Conservation (phyloP, 1,284 basidiomycete genomes). For the Tausonia pullulans region DNA sequence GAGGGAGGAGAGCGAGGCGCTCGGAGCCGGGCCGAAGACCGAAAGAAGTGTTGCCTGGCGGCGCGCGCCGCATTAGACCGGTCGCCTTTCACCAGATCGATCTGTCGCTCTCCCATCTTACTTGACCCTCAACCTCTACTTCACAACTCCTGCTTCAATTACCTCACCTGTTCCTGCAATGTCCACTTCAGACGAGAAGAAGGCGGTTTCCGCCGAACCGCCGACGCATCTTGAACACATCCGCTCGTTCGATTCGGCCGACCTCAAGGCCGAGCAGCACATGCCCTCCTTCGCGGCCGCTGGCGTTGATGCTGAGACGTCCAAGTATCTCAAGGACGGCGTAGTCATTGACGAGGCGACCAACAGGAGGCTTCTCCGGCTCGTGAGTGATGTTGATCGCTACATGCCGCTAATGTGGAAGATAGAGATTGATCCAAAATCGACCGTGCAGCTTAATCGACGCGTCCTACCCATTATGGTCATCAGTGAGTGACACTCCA, state of each 20-base stretch:
- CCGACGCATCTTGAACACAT: background rate
- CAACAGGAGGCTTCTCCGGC: conserved; percentile 19
- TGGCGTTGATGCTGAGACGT: conserved; percentile 19
- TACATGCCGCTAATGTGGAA: background rate
- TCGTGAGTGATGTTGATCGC: conserved; percentile 7
- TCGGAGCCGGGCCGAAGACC: no score
- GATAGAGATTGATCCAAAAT: background rate
- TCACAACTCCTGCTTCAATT: no score
- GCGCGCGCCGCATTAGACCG: no score
- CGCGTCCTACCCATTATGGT: conserved; percentile 22
- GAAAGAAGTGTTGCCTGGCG: no score
- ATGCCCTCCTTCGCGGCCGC: background rate
- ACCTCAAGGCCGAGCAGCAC: background rate
- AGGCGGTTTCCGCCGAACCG: background rate
- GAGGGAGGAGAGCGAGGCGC: no score
- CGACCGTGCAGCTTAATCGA: conserved; percentile 17
- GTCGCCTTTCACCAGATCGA: no score
- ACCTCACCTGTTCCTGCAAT: background rate
- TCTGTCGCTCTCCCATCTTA: no score
- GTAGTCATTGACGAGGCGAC: conserved; percentile 21
- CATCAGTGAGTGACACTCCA: background rate
- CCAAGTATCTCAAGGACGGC: conserved; percentile 21
- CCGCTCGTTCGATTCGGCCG: background rate
- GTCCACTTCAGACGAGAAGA: background rate
- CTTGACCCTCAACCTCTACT: no score